Conservation (phyloP, 2,329 filamentous ascomycete genomes). For the Eutypella sp. region DNA sequence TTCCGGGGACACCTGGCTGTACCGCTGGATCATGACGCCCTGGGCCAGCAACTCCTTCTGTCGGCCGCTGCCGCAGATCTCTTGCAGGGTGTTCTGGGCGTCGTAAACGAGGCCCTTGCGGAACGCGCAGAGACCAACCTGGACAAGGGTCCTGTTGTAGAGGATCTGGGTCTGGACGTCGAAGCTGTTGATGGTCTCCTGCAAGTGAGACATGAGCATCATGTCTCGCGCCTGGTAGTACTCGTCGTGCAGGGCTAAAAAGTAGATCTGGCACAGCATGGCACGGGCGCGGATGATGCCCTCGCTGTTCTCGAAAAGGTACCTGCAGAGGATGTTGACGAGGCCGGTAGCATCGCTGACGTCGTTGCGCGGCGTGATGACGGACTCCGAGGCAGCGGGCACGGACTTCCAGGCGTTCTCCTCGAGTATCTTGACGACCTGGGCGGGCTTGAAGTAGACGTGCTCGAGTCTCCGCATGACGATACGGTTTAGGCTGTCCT, state of each 20-base stretch:
- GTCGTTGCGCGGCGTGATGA: conserved; percentile 69
- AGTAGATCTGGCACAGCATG: conserved; percentile 98
- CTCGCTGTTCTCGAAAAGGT: conserved; percentile 90
- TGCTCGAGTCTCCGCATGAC: conserved; percentile 94
- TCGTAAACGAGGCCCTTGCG: conserved; percentile 95
- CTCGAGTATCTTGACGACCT: conserved; percentile 90
- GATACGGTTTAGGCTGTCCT: conserved; percentile 87
- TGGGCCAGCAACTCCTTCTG: conserved; percentile 98
- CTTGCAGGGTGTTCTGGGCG: conserved; percentile 93
- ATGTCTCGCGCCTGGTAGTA: conserved; percentile 98
- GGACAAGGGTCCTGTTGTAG: conserved; percentile 96
- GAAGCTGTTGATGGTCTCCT: conserved; percentile 94
- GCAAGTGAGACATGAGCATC: conserved; percentile 99
- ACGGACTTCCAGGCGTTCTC: conserved; percentile 88
- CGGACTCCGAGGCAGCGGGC: conserved; percentile 64
- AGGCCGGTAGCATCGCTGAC: conserved; percentile 67
- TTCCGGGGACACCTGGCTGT: conserved; percentile 92
- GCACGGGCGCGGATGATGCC: conserved; percentile 93
- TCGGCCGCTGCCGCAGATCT: conserved; percentile 94
- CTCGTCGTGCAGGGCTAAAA: conserved; percentile 92
- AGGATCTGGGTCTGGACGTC: conserved; percentile 97
- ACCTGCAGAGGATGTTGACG: conserved; percentile 85
- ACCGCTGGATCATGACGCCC: conserved; percentile 97
- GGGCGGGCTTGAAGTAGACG: conserved; percentile 97
- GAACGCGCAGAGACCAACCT: conserved; percentile 98